Evolutionary conservation across 352 stramenopile genomes (phyloP).

Genomic region (Globisporangium canariense): DNA sequence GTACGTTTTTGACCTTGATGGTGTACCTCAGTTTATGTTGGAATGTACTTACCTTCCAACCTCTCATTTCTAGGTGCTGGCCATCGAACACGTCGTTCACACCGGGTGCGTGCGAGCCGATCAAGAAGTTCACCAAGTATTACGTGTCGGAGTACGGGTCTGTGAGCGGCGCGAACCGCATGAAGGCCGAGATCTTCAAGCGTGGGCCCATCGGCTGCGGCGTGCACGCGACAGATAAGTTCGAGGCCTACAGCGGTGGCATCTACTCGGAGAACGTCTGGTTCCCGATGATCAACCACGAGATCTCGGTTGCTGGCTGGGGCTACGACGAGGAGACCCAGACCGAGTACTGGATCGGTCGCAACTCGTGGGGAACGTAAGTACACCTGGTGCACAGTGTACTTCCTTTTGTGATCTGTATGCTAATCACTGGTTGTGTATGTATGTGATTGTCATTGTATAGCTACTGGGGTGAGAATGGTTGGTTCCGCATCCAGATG

Average conservation of each 20-base stretch:
- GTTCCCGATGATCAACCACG: conserved; percentile 84
- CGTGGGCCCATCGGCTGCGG: conserved; percentile 88
- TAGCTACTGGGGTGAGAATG: conserved; percentile 89
- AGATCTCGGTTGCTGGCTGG: conserved; percentile 89
- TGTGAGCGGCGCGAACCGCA: conserved; percentile 79
- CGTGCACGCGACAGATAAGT: conserved; percentile 84
- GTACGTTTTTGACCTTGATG: conserved; percentile 25
- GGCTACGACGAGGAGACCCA: conserved; percentile 82
- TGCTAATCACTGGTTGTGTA: background rate
- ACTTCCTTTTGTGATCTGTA: background rate
- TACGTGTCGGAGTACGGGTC: conserved; percentile 89
- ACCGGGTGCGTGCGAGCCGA: conserved; percentile 71
- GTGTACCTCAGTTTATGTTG: background rate
- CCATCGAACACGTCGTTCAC: conserved; percentile 86
- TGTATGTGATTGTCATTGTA: background rate
- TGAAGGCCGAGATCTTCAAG: conserved; percentile 93
- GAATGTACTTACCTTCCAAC: background rate
- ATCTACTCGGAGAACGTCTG: conserved; percentile 86
- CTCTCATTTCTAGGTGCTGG: conserved; percentile 52
- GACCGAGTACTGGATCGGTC: conserved; percentile 91
- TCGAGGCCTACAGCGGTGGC: conserved; percentile 71
- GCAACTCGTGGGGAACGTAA: conserved; percentile 89
- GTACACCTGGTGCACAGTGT: background rate
- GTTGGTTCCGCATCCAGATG: conserved; percentile 91
- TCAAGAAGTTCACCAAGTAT: conserved; percentile 88